Base-by-base conservation (phyloP, 1,284 basidiomycete genomes). In the Chalciporus sp. region DNA sequence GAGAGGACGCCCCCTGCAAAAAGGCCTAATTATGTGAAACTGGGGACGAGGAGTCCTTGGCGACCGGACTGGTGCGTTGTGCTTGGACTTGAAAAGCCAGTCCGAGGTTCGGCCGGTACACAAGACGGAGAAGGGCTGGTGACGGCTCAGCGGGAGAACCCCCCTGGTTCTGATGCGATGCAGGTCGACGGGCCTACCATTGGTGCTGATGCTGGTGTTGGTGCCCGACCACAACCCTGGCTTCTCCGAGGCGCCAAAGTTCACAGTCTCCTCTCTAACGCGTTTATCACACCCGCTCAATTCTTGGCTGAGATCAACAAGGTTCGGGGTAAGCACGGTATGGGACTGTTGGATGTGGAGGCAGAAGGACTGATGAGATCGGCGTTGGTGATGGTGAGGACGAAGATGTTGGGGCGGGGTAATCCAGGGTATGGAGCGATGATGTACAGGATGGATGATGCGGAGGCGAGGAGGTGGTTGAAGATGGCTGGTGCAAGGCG, bases 1-100 rank as follows among this genome's bases (percentile, higher is more conserved):
- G 79, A 82, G 33, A 74, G 86, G 49, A 92, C 86, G 52, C 94
- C 95, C 7, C 87, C 89, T 9, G 92, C 91, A 1, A 97, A 96
- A 72, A 78, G 92, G 48, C 75, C 83, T 2, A 90, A 89, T 61
- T 95, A 80, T 61, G 75, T 74, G 14, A 85, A 83, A 56, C 63
- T 94, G 40, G 86, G 83, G 3, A 86, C 82, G 1, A 68, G 76
- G 45, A 85, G 82, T 64, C 89, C 92, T 0, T 96, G 89, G 86
- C 74, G 71, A 45, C 79, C 89, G 0, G 86, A 92, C 61, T 94
- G 92, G 91, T 73, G 72, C 4, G 74, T 75, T 27, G 73, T 91
- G 7, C 74, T 93, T 17, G 82, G 87, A 7, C 59, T 86, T 47
- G 55, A 65, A 7, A 48, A 51, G 29, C 54, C 42, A 28, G 47